These are phyloP conservation scores for Stygiomarasmius scandens DNA, from an alignment of 1,284 basidiomycete genomes.

Conservation along the genomic window DNA sequence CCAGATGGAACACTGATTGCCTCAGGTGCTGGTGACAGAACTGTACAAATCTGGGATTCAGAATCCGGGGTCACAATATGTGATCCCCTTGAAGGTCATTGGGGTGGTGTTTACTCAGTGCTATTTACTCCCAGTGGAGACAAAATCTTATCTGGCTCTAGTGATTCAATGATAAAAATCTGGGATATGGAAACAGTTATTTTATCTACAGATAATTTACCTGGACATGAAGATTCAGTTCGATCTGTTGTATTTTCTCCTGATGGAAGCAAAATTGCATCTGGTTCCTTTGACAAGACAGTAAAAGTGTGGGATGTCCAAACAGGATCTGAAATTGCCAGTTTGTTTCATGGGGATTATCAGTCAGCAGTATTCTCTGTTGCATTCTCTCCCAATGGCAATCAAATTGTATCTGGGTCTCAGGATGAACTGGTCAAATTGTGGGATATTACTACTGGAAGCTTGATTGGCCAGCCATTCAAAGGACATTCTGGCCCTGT, in stretches of 20 bases:
- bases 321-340: too few species aligned
- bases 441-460: too few species aligned
- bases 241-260: conserved; percentile 14
- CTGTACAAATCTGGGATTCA: conserved; percentile 16
- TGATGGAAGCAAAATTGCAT: conserved; percentile 1
- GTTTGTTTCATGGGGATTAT: too few species aligned
- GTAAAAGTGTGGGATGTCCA: neutral
- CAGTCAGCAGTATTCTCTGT: too few species aligned
- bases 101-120: neutral
- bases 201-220: conserved; percentile 12
- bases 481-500: too few species aligned
- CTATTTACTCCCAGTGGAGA: conserved; percentile 4
- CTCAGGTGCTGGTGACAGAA: too few species aligned
- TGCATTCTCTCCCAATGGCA: too few species aligned
- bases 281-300: neutral
- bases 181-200: conserved; percentile 5
- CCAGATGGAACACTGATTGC: too few species aligned
- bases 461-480: too few species aligned
- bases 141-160: conserved; percentile 4
- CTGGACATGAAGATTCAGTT: conserved; percentile 3
- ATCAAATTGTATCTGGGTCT: too few species aligned
- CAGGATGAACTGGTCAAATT: too few species aligned
- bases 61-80: conserved; percentile 4
- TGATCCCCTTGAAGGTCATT: conserved; percentile 1
- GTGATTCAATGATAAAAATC: neutral